Evolutionary conservation across 805 yeast genomes (phyloP).

Genomic region (Sporopachydermia quercuum): DNA sequence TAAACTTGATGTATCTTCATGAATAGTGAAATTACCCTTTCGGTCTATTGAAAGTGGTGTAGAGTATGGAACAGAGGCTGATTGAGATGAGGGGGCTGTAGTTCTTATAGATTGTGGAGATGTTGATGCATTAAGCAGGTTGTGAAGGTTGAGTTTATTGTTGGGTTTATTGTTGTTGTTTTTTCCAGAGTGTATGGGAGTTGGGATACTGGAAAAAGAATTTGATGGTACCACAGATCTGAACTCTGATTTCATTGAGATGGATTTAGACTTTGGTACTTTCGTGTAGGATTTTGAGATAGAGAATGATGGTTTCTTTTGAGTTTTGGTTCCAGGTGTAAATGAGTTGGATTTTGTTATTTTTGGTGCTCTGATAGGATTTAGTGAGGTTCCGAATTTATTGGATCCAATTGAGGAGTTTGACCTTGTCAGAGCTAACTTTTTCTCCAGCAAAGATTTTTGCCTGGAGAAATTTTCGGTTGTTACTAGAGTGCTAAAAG

Average conservation of each 20-base stretch:
- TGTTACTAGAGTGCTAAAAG: neutral
- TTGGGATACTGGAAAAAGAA: too few relatives aligned
- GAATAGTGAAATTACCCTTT: neutral
- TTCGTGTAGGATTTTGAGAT: neutral
- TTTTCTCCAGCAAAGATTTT: neutral
- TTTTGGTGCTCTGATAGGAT: neutral
- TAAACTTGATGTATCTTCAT: neutral
- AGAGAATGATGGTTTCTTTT: neutral
- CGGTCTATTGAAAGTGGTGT: neutral
- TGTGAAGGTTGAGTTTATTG: neutral
- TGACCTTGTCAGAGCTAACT: neutral
- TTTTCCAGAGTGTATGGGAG: too few relatives aligned
- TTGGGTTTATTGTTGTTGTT: too few relatives aligned
- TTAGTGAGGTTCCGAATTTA: too few relatives aligned
- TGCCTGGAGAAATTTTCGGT: neutral
- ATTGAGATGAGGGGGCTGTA: too few relatives aligned
- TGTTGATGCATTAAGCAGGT: neutral
- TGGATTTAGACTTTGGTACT: too few relatives aligned
- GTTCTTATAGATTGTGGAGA: neutral
- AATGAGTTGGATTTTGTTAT: neutral
- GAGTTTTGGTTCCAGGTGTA: neutral
- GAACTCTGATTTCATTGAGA: too few relatives aligned
- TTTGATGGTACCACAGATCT: too few relatives aligned
- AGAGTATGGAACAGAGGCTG: too few relatives aligned
- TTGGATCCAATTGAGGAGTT: too few relatives aligned